These are phyloP conservation scores for Ogataea dorogensis DNA, from an alignment of 805 yeast species.

Conservation along the genomic window DNA sequence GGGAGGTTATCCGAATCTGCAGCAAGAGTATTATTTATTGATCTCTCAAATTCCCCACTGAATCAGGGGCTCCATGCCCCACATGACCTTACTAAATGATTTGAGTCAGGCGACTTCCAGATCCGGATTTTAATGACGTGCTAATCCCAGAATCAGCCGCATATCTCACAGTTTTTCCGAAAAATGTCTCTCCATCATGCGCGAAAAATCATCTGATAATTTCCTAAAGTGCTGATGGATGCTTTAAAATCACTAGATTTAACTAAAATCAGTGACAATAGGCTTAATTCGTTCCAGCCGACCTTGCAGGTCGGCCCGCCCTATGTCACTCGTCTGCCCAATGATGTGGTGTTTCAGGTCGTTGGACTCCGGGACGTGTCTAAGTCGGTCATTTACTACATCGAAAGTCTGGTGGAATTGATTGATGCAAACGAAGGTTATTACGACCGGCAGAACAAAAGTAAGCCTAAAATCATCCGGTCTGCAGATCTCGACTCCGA, in stretches of 20 bases:
- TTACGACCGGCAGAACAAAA: slow-evolving; percentile 49
- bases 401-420: slow-evolving; percentile 52
- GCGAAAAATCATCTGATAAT: slow-evolving; percentile 7
- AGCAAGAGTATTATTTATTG: slow-evolving; percentile 2
- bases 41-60: slow-evolving; percentile 3
- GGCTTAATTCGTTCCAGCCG: slow-evolving; percentile 15
- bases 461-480: slow-evolving; percentile 37
- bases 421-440: slow-evolving; percentile 60
- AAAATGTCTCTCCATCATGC: slow-evolving; percentile 9
- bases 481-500: slow-evolving; percentile 47
- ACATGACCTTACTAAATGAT: slow-evolving; percentile 5
- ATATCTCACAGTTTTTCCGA: slow-evolving; percentile 1
- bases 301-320: not conserved
- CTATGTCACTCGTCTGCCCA: slow-evolving; percentile 6
- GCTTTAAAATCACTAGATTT: slow-evolving; percentile 4
- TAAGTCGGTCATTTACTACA: slow-evolving; percentile 46
- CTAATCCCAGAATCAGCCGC: slow-evolving; percentile 4
- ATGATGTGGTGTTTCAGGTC: slow-evolving; percentile 49
- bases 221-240: slow-evolving; percentile 4
- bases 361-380: slow-evolving; percentile 54
- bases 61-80: slow-evolving; percentile 4
- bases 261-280: slow-evolving; percentile 11
- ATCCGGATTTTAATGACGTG: not conserved
- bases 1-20: not conserved
- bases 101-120: slow-evolving; percentile 6